These are phyloP conservation scores for Penicillium psychrosexuale DNA, from an alignment of 2,329 filamentous ascomycete species.

Conservation along the genomic window DNA sequence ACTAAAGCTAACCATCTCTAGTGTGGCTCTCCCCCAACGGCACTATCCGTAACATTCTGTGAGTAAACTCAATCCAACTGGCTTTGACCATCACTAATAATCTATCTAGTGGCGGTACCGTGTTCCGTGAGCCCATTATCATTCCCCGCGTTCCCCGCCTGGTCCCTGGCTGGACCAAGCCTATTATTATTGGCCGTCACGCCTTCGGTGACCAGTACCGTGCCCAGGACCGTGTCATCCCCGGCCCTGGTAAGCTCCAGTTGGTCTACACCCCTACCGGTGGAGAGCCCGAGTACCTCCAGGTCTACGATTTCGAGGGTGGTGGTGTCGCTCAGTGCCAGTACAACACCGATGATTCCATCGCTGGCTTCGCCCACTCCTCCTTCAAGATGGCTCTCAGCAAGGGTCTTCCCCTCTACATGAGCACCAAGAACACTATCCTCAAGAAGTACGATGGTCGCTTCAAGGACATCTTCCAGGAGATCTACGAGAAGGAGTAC, in stretches of 20 bases:
- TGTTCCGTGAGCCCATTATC: constrained; percentile 98
- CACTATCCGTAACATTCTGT: constrained; percentile 67
- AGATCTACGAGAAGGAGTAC: constrained; percentile 86
- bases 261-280: constrained; percentile 88
- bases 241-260: constrained; percentile 80
- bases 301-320: constrained; percentile 85
- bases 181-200: constrained; percentile 98
- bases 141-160: constrained; percentile 90
- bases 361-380: constrained; percentile 89
- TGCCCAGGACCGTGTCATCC: constrained; percentile 84
- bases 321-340: constrained; percentile 88
- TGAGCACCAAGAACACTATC: constrained; percentile 99
- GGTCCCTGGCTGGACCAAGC: constrained; percentile 96
- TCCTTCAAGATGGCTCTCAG: constrained; percentile 91
- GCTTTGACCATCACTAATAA: constrained; percentile 19
- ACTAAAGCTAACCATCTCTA: constrained; percentile 36
- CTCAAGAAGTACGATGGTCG: constrained; percentile 97
- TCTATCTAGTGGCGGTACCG: constrained; percentile 69
- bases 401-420: constrained; percentile 90
- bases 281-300: constrained; percentile 76
- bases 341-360: constrained; percentile 98
- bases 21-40: constrained; percentile 99
- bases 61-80: constrained; percentile 24
- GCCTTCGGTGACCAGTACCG: constrained; percentile 99
- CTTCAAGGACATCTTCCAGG: constrained; percentile 99